Conservation (phyloP, 441 rosid genomes). For the Populus tomentosa region DNA sequence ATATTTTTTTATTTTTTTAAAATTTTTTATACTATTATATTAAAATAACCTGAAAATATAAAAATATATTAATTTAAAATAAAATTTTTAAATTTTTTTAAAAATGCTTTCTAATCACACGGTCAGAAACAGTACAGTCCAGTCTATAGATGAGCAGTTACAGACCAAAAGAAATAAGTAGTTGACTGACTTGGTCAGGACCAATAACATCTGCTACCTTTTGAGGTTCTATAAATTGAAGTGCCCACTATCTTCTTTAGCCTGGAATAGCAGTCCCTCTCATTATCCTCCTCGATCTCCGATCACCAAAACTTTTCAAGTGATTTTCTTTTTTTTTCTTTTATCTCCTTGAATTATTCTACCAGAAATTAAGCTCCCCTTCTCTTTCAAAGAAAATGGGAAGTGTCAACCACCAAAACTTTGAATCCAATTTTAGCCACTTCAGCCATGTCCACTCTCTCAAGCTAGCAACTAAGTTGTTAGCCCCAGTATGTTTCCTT, state of each 20-base stretch:
- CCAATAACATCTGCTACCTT: not conserved
- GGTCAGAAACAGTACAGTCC: too few species aligned
- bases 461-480: slow-evolving; percentile 23
- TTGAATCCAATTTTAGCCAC: not conserved
- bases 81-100: too few species aligned
- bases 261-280: not conserved
- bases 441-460: not conserved
- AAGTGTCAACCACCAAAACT: not conserved
- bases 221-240: not conserved
- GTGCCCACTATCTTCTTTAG: not conserved
- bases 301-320: not conserved
- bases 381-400: not conserved
- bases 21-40: too few species aligned
- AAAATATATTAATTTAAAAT: too few species aligned
- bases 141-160: too few species aligned
- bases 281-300: not conserved
- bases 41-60: too few species aligned
- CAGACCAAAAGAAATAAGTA: too few species aligned
- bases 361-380: not conserved
- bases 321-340: too few species aligned
- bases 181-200: slow-evolving; percentile 25
- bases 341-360: too few species aligned
- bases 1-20: too few species aligned
- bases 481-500: slow-evolving; percentile 35
- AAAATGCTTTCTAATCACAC: too few species aligned